phyloP scores from a whole-genome alignment of 768 basidiomycete genomes.

The Cantharellus anzutake region DNA sequence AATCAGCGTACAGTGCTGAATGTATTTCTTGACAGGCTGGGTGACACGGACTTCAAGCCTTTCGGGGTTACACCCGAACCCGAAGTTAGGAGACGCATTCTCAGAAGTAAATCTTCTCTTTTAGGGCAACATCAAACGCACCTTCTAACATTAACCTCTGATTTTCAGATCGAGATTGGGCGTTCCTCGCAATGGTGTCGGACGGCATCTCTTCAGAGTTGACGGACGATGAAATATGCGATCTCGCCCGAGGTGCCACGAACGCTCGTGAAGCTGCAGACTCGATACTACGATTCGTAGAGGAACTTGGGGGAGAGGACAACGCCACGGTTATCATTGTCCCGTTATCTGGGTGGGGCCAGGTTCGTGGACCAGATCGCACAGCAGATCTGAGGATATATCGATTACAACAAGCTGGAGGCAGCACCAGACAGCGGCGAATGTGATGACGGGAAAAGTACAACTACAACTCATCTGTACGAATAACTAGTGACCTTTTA shows the following conservation, averaged over 20 bases:
- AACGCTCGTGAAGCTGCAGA: slow-evolving; percentile 70
- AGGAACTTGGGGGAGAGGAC: slow-evolving; percentile 76
- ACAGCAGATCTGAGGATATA: slow-evolving; percentile 75
- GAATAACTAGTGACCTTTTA: too few species aligned
- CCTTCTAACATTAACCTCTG: background rate
- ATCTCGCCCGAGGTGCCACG: slow-evolving; percentile 53
- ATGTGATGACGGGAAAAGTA: slow-evolving; percentile 6
- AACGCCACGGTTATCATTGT: slow-evolving; percentile 84
- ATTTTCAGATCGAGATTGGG: slow-evolving; percentile 53
- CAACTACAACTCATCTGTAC: too few species aligned
- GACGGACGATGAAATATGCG: slow-evolving; percentile 87
- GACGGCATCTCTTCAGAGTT: slow-evolving; percentile 85
- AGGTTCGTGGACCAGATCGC: slow-evolving; percentile 55
- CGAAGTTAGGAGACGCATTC: slow-evolving; percentile 55
- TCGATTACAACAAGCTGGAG: slow-evolving; percentile 23
- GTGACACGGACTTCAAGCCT: slow-evolving; percentile 74
- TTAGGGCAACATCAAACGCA: background rate
- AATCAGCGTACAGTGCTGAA: too few species aligned
- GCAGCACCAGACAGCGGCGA: slow-evolving; percentile 19
- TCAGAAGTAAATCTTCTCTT: slow-evolving; percentile 40
- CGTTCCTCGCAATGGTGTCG: slow-evolving; percentile 75
- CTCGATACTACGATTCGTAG: slow-evolving; percentile 64
- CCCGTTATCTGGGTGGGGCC: slow-evolving; percentile 85
- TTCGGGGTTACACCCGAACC: slow-evolving; percentile 90
- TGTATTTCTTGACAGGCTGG: slow-evolving; percentile 33